phyloP scores from a whole-genome alignment of 2,329 filamentous ascomycete genomes.

The Phyllosticta capitalensis region DNA sequence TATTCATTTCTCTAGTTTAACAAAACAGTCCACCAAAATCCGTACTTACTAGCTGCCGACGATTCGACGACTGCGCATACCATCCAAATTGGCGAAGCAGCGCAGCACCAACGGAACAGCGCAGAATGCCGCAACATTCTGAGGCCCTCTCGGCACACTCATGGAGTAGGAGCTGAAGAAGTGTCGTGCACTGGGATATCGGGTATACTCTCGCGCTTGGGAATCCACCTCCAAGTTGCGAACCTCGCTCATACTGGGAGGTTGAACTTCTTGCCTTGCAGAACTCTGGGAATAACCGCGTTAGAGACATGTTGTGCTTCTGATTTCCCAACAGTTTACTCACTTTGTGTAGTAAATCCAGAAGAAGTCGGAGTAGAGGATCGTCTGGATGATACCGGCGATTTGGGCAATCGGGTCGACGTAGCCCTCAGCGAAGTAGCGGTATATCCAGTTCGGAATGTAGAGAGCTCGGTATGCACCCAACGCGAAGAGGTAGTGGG shows the following conservation, averaged over 20 bases:
- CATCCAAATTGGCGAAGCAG: not conserved
- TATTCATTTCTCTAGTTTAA: not conserved
- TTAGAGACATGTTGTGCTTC: conserved; percentile 11
- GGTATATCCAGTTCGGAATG: conserved; percentile 97
- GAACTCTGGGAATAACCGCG: conserved; percentile 28
- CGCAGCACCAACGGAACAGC: not conserved
- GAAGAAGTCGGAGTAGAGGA: conserved; percentile 98
- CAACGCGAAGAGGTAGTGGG: conserved; percentile 91
- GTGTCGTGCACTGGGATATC: not conserved
- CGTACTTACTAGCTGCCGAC: not conserved
- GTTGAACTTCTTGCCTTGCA: conserved; percentile 47
- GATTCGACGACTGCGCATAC: not conserved
- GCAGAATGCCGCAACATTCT: not conserved
- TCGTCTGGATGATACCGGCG: conserved; percentile 84
- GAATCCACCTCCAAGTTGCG: not conserved
- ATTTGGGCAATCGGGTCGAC: conserved; percentile 81
- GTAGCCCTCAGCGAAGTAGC: conserved; percentile 71
- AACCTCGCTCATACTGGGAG: conserved; percentile 35
- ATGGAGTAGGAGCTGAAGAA: not conserved
- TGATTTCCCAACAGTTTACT: conserved; percentile 18
- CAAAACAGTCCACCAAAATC: not conserved
- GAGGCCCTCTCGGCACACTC: not conserved
- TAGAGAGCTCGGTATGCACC: conserved; percentile 88
- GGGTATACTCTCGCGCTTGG: not conserved
- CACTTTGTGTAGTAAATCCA: conserved; percentile 98